Conservation (phyloP, 2,329 filamentous ascomycete genomes). For the Rhinocladiella mackenziei region DNA sequence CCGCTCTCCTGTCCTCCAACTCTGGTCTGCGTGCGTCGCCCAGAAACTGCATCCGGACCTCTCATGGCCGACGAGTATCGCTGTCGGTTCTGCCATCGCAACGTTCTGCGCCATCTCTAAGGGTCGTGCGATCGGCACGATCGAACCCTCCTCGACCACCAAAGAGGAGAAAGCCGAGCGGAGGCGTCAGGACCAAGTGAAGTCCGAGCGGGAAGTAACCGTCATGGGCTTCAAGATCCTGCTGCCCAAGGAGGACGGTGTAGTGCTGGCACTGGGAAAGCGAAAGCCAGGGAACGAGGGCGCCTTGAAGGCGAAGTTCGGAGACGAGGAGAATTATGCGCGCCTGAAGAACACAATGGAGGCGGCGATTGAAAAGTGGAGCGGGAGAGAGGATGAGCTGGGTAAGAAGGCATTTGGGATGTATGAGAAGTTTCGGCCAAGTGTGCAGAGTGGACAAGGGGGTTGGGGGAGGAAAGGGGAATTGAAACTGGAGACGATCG, state of each 20-base stretch:
- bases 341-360: constrained; percentile 1
- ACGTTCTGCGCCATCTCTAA: constrained; percentile 26
- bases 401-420: constrained; percentile 74
- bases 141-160: constrained; percentile 14
- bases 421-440: constrained; percentile 75
- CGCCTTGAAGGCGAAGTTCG: constrained; percentile 17
- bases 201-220: constrained; percentile 15
- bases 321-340: not conserved
- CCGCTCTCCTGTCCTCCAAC: constrained; percentile 24
- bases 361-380: not conserved
- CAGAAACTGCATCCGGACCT: constrained; percentile 18
- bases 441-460: constrained; percentile 67
- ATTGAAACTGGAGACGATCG: constrained; percentile 62
- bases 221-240: constrained; percentile 24
- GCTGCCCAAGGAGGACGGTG: constrained; percentile 14
- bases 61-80: constrained; percentile 18
- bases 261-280: constrained; percentile 21
- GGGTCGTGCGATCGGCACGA: constrained; percentile 21
- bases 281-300: constrained; percentile 19
- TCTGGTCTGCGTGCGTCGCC: constrained; percentile 24
- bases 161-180: constrained; percentile 17
- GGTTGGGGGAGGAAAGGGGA: constrained; percentile 83
- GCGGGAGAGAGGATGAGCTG: constrained; percentile 49
- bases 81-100: constrained; percentile 21
- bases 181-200: constrained; percentile 8